Evolutionary conservation across 352 stramenopile genomes (phyloP).

Genomic region (Phytophthora megakarya): DNA sequence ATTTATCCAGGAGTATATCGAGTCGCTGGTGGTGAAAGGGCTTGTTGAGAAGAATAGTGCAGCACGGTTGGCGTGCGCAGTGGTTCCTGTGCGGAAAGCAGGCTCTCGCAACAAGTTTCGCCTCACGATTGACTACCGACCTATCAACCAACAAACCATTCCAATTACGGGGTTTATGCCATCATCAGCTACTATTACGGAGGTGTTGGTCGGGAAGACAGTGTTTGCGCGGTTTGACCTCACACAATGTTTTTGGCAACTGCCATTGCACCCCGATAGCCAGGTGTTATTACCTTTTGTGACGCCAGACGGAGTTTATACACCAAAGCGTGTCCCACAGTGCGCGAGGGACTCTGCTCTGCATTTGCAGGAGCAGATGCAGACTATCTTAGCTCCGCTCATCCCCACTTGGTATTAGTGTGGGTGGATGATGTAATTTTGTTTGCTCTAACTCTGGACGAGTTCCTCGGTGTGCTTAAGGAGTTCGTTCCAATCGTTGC

Average conservation of each 20-base stretch:
- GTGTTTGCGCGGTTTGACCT: too few species aligned
- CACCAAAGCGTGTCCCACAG: neutral
- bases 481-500: too few species aligned
- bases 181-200: neutral
- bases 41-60: slow-evolving; percentile 3
- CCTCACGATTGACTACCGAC: neutral
- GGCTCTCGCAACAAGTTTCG: neutral
- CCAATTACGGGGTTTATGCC: slow-evolving; percentile 9
- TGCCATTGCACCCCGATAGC: too few species aligned
- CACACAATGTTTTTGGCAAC: too few species aligned
- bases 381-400: neutral
- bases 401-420: slow-evolving; percentile 14
- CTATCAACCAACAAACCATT: slow-evolving; percentile 1
- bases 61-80: neutral
- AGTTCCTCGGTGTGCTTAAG: slow-evolving; percentile 2
- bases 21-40: neutral
- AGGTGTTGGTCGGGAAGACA: too few species aligned
- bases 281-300: too few species aligned
- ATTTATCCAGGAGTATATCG: slow-evolving; percentile 5
- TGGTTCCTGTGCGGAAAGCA: neutral
- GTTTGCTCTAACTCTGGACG: neutral
- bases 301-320: too few species aligned
- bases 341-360: too few species aligned
- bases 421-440: slow-evolving; percentile 34
- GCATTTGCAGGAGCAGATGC: neutral